phyloP scores from a whole-genome alignment of 2,329 filamentous ascomycete species.

The Chlorencoelia australis region DNA sequence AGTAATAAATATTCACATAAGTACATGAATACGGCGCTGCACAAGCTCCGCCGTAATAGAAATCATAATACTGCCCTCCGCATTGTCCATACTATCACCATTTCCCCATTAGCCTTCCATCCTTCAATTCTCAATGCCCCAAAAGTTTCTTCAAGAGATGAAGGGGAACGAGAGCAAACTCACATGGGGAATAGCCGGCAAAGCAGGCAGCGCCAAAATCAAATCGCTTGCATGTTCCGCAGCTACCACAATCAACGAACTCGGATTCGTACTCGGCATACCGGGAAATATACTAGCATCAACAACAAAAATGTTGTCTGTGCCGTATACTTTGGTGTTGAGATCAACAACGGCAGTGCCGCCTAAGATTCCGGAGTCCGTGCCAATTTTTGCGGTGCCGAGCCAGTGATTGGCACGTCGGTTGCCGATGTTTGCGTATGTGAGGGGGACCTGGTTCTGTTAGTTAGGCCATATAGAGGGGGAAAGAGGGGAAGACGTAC shows the following conservation, averaged over 20 bases:
- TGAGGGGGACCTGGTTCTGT: conserved; percentile 15
- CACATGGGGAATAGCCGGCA: conserved; percentile 2
- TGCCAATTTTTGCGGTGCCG: conserved; percentile 50
- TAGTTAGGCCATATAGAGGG: background rate
- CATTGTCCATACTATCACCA: conserved; percentile 15
- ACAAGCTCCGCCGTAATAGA: conserved; percentile 8
- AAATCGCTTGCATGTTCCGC: conserved; percentile 39
- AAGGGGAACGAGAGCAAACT: no score
- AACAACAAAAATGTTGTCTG: conserved; percentile 58
- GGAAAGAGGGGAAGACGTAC: conserved; percentile 25
- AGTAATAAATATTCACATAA: conserved; percentile 15
- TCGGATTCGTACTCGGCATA: conserved; percentile 58
- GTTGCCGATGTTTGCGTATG: conserved; percentile 20
- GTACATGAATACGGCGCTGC: conserved; percentile 9
- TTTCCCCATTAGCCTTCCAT: background rate
- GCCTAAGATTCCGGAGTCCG: conserved; percentile 34
- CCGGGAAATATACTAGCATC: conserved; percentile 56
- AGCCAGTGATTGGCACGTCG: conserved; percentile 32
- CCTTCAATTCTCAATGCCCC: no score
- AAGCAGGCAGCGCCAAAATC: conserved; percentile 19
- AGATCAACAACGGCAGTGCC: conserved; percentile 52
- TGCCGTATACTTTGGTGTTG: conserved; percentile 55
- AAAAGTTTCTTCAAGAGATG: no score
- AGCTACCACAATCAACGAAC: conserved; percentile 52
- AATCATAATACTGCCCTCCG: conserved; percentile 16